Conservation (phyloP, 2,329 filamentous ascomycete genomes). For the Periconia macrospinosa region DNA sequence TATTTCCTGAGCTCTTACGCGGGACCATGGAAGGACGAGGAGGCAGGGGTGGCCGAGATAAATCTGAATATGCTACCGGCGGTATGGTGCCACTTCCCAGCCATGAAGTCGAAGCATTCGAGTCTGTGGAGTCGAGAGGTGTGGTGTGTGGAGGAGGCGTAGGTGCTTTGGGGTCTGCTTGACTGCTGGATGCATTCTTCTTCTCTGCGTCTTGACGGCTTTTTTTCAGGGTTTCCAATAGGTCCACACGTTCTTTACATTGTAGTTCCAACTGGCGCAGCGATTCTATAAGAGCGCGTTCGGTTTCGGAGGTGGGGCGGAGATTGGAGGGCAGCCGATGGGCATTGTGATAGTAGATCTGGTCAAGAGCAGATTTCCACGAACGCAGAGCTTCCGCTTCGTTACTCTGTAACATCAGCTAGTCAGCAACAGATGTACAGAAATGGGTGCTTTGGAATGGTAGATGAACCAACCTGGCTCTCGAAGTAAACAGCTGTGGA, state of each 20-base stretch:
- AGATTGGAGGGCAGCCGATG: conserved; percentile 72
- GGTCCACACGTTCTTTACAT: conserved; percentile 88
- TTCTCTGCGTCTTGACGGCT: conserved; percentile 58
- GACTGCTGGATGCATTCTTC: conserved; percentile 26
- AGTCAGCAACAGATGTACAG: not conserved
- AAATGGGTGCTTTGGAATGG: conserved; percentile 1
- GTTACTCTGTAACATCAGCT: conserved; percentile 66
- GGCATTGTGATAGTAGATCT: conserved; percentile 84
- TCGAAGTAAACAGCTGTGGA: conserved; percentile 97
- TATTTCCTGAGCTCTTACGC: conserved; percentile 51
- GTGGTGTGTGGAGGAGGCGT: conserved; percentile 25
- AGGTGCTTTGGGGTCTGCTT: conserved; percentile 23
- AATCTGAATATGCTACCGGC: conserved; percentile 74
- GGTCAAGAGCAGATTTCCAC: conserved; percentile 85
- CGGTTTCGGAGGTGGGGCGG: conserved; percentile 75
- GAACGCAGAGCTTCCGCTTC: conserved; percentile 87
- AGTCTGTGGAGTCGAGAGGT: conserved; percentile 12
- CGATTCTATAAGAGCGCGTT: conserved; percentile 79
- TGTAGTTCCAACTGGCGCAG: conserved; percentile 82
- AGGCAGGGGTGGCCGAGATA: conserved; percentile 68
- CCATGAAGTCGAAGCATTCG: conserved; percentile 48
- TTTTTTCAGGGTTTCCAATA: conserved; percentile 77
- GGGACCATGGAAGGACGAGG: conserved; percentile 54
- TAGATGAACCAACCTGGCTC: conserved; percentile 65
- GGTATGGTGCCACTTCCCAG: conserved; percentile 83